Evolutionary conservation across 2,329 filamentous ascomycete genomes (phyloP), one percentile per base, ranked within the genome.

Genomic region (Hortaea werneckii): DNA sequence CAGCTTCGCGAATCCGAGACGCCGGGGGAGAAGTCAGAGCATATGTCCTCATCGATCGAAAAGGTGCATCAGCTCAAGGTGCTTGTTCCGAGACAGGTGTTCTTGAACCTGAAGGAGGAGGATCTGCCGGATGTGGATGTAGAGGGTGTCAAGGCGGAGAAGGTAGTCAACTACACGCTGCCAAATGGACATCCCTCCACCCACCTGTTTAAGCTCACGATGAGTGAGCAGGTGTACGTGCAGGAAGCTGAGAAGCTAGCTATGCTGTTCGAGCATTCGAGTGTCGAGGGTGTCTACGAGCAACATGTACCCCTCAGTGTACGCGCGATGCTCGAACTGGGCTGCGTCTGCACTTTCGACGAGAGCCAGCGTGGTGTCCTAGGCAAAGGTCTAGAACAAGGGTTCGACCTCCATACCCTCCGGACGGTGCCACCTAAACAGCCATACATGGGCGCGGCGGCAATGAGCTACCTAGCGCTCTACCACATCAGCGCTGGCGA

Each of bases 251-350:
- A 88, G 50, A 94, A 88, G 61, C 83, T 96, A 50, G 80, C 83
- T 1, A 68, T 83, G 28, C 72, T 96, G 1, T 90, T 95, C 70
- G 88, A 90, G 52, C 89, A 98, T 61, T 80, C 88, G 0, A 95
- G 88, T 63, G 86, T 98, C 1, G 92, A 98, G 66, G 94, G 94
- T 29, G 88, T 98, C 10, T 99, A 99, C 60, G 94, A 98, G 68
- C 90, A 84, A 58, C 85, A 95, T 54, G 76, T 99, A 1, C 88
- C 94, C 1, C 73, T 96, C 5, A 87, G 86, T 52, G 78, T 94
- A 41, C 79, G 90, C 37, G 92, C 90, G 4, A 78, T 98, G 29
- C 76, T 99, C 7, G 85, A 92, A 55, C 73, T 99, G 1, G 94
- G 92, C 37, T 95, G 87, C 58, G 73, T 85, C 29, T 98, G 92